Conservation (phyloP, 257 asterid genomes). For the Solanum sitiens region DNA sequence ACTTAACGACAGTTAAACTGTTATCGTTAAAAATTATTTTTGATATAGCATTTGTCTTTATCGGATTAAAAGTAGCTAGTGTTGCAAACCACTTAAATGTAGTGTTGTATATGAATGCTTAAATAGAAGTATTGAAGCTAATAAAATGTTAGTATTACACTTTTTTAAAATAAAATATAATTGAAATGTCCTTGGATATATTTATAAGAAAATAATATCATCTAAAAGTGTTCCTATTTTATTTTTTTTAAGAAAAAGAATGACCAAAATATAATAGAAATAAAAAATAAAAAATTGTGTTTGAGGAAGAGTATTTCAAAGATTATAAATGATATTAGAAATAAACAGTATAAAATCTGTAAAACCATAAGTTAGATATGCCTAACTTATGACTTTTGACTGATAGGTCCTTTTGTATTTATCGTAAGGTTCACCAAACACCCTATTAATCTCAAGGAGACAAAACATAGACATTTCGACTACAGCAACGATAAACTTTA, state of each 20-base stretch:
- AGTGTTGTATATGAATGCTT: background rate
- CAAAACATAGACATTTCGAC: background rate
- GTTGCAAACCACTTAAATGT: background rate
- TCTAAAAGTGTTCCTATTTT: background rate
- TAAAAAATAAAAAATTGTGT: background rate
- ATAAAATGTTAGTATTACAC: background rate
- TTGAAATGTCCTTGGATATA: background rate
- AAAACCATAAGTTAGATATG: accelerated
- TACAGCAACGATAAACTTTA: too few species aligned
- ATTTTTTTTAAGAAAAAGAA: too few species aligned
- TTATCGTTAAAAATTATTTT: too few species aligned
- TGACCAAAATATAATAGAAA: background rate
- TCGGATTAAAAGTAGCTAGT: background rate
- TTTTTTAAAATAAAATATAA: too few species aligned
- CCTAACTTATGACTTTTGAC: background rate
- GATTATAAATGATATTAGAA: too few species aligned
- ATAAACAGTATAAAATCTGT: accelerated
- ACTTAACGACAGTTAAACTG: too few species aligned
- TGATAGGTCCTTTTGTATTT: too few species aligned
- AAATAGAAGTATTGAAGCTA: background rate
- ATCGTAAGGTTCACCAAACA: background rate
- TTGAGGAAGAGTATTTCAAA: background rate
- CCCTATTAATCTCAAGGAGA: too few species aligned
- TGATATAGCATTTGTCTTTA: background rate
- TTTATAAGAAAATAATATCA: too few species aligned